Evolutionary conservation across 2,329 filamentous ascomycete genomes (phyloP).

Genomic region (Claviceps cyperi): DNA sequence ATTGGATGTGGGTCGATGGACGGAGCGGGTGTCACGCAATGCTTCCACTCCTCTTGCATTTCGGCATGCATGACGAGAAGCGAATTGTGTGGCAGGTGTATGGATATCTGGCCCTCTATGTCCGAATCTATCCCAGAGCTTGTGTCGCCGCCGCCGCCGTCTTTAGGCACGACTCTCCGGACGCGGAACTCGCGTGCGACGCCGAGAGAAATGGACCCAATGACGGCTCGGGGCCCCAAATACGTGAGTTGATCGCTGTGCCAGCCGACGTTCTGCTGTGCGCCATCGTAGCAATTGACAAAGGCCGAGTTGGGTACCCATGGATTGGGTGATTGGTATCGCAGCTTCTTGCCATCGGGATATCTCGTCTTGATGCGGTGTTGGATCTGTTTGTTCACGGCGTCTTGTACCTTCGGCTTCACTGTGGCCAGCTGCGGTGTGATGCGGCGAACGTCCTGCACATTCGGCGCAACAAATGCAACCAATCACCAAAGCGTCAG

Average conservation of each 20-base stretch:
- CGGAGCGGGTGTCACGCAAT: slow-evolving; percentile 60
- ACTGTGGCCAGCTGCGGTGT: slow-evolving; percentile 61
- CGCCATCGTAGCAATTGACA: slow-evolving; percentile 85
- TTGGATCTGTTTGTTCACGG: slow-evolving; percentile 67
- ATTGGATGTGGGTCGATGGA: slow-evolving; percentile 76
- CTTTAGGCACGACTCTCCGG: slow-evolving; percentile 54
- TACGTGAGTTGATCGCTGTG: slow-evolving; percentile 91
- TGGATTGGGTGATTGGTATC: slow-evolving; percentile 54
- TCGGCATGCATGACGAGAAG: slow-evolving; percentile 92
- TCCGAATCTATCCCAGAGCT: slow-evolving; percentile 36
- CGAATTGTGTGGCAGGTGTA: slow-evolving; percentile 89
- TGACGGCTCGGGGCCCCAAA: slow-evolving; percentile 73
- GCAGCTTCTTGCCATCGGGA: slow-evolving; percentile 56
- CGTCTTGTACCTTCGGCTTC: slow-evolving; percentile 52
- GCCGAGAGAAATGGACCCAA: slow-evolving; percentile 79
- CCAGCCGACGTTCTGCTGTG: slow-evolving; percentile 72
- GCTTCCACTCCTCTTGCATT: slow-evolving; percentile 97
- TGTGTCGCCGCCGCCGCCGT: slow-evolving; percentile 18
- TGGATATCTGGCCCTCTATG: slow-evolving; percentile 71
- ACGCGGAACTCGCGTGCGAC: slow-evolving; percentile 91
- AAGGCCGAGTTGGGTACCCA: slow-evolving; percentile 87
- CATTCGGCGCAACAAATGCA: neutral
- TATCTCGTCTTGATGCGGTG: slow-evolving; percentile 55
- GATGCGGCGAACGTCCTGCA: slow-evolving; percentile 57
- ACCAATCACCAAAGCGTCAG: neutral